A percentile compares a stretch with the other conserved stretches of the same genome.
phyloP scores from a whole-genome alignment of 371 early-diverging fungal species.

The Mortierella sp. region DNA sequence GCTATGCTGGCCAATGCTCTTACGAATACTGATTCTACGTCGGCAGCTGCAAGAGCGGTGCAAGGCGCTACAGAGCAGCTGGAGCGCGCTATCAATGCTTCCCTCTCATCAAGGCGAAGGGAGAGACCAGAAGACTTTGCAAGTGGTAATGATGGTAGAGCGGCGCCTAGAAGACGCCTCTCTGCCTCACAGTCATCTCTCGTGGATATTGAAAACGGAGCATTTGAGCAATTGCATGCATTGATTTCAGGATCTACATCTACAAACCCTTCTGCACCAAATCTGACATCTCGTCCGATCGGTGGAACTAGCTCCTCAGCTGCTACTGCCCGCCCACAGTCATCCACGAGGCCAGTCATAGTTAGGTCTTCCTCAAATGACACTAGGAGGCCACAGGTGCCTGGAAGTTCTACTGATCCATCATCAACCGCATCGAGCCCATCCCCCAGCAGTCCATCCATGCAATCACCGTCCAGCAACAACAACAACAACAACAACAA shows the following conservation, averaged over 20 bases:
- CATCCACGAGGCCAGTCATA: slow-evolving; percentile 8
- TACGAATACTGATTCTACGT: slow-evolving; percentile 14
- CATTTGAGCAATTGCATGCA: slow-evolving; percentile 11
- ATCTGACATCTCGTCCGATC: neutral
- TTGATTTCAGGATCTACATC: slow-evolving; percentile 3
- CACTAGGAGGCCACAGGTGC: slow-evolving; percentile 20
- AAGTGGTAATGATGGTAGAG: slow-evolving; percentile 17
- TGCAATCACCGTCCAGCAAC: slow-evolving; percentile 22
- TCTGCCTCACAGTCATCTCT: slow-evolving; percentile 5
- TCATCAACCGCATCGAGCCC: slow-evolving; percentile 32
- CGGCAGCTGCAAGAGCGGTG: slow-evolving; percentile 48
- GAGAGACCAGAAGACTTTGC: slow-evolving; percentile 42
- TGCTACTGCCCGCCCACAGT: neutral
- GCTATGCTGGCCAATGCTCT: neutral
- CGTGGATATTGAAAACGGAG: slow-evolving; percentile 12
- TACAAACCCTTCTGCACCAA: neutral
- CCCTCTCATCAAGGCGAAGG: slow-evolving; percentile 20
- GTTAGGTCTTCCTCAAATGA: slow-evolving; percentile 30
- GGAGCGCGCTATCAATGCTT: neutral
- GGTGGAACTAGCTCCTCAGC: neutral
- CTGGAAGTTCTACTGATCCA: slow-evolving; percentile 17
- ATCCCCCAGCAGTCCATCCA: slow-evolving; percentile 43
- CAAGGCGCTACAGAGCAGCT: slow-evolving; percentile 8
- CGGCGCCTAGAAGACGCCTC: slow-evolving; percentile 28
- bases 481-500: too few species aligned